These are phyloP conservation scores for Fusarium tjaetaba DNA, from an alignment of 2,329 filamentous ascomycete species.

Conservation along the genomic window DNA sequence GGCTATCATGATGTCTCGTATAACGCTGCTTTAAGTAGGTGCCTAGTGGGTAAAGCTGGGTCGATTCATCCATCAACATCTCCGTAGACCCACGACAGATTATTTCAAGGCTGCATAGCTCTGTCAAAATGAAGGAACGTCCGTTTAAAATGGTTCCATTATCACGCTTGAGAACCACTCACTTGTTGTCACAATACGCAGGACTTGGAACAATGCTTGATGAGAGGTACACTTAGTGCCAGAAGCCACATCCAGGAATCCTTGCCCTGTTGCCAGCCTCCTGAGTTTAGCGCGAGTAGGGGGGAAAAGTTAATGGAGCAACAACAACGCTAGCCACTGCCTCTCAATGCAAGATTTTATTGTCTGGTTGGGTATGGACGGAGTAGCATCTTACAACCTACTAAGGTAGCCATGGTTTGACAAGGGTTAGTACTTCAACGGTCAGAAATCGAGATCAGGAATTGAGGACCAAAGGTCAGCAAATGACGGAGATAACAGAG, in stretches of 20 bases:
- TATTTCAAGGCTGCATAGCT: neutral
- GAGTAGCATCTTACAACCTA: neutral
- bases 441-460: neutral
- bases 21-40: neutral
- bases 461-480: neutral
- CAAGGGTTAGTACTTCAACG: constrained; percentile 20
- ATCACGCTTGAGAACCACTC: neutral
- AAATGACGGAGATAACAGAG: neutral
- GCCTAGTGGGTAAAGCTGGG: neutral
- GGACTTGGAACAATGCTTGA: constrained; percentile 1
- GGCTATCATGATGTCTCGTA: neutral
- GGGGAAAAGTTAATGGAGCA: constrained; percentile 10
- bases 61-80: neutral
- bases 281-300: constrained; percentile 25
- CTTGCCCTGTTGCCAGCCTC: constrained; percentile 29
- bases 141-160: neutral
- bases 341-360: constrained; percentile 1
- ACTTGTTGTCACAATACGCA: neutral
- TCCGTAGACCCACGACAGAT: neutral
- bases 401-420: constrained; percentile 10
- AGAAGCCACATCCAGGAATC: neutral
- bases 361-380: neutral
- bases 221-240: neutral
- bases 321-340: neutral
- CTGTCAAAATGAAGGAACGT: neutral